These are phyloP conservation scores for Dryas alaskensis DNA, from an alignment of 306 rosid genomes.

Conservation along the genomic window DNA sequence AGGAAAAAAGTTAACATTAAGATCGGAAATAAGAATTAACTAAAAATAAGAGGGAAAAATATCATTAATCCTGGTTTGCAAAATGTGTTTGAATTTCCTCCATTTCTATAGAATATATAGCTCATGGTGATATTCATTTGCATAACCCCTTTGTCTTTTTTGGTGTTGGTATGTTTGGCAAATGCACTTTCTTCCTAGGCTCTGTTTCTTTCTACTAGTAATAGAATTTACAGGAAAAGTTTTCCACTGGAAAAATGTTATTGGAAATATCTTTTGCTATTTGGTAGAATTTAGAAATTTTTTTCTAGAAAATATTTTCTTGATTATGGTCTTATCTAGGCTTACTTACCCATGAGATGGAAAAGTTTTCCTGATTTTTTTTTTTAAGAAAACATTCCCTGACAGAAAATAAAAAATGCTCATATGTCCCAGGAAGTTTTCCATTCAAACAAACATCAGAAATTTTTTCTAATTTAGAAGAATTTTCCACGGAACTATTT, in stretches of 20 bases:
- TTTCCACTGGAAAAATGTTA: neutral
- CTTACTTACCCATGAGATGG: neutral
- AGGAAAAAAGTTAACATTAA: neutral
- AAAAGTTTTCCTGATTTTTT: neutral
- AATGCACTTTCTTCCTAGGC: neutral
- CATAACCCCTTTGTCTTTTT: neutral
- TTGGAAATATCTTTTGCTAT: neutral
- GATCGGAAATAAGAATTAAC: neutral
- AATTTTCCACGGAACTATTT: neutral
- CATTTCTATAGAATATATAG: neutral
- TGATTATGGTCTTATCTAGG: neutral
- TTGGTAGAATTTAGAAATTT: neutral
- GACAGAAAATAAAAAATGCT: neutral
- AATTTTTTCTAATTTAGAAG: neutral
- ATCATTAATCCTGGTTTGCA: neutral
- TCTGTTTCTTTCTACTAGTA: neutral
- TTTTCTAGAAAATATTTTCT: neutral
- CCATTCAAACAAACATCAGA: neutral
- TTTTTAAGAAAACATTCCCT: neutral
- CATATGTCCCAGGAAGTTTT: neutral
- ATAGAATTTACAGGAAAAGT: neutral
- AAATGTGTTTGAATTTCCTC: neutral
- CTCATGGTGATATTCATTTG: neutral
- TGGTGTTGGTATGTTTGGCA: neutral
- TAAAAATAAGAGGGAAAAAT: neutral